Base-by-base conservation (phyloP, 1,284 basidiomycete species). In the Marasmius tenuissimus region DNA sequence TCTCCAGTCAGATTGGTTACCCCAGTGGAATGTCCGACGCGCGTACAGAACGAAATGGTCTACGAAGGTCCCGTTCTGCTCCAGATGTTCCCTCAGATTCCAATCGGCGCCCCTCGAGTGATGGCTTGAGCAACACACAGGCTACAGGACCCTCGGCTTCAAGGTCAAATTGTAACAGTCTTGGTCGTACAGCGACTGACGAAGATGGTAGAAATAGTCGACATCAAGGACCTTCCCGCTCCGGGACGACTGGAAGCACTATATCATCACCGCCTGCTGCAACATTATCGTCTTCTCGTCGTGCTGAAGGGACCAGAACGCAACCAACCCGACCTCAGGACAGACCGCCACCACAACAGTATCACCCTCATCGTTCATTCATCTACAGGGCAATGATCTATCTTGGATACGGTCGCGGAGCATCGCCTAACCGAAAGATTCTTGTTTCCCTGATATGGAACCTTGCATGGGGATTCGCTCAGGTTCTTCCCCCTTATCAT, bases 391-490 rank as follows among this genome's bases (percentile, higher is more conserved):
- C 79, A 9, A 73, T 84, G 65, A 72, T 74, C 1, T 81, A 82
- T 67, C 73, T 91, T 61, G 90, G 89, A 1, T 74, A 85, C 63
- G 87, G 85, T 4, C 79, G 83, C 6, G 75, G 77, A 42, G 83
- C 85, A 39, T 82, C 87, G 7, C 79, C 76, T 59, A 78, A 77
- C 7, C 80, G 89, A 52, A 86, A 84, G 69, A 77, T 83, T 56
- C 70, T 88, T 9, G 77, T 89, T n/a, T 82, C 81, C 2, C 67
- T 91, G 4, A 69, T 85, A 37, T 85, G 83, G 74, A 83, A 79
- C 61, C 63, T 89, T 4, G 61, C 69, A 1, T 88, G 86, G 71
- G 84, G 83, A 61, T 72, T 83, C 33, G 67, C 76, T 8, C 88
- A 92, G 80, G 89, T 89, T 59, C 39, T 81, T 74, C 20, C 27